Evolutionary conservation across 495 filamentous ascomycete species (phyloP).

Genomic region (Penicillium mononematosum): DNA sequence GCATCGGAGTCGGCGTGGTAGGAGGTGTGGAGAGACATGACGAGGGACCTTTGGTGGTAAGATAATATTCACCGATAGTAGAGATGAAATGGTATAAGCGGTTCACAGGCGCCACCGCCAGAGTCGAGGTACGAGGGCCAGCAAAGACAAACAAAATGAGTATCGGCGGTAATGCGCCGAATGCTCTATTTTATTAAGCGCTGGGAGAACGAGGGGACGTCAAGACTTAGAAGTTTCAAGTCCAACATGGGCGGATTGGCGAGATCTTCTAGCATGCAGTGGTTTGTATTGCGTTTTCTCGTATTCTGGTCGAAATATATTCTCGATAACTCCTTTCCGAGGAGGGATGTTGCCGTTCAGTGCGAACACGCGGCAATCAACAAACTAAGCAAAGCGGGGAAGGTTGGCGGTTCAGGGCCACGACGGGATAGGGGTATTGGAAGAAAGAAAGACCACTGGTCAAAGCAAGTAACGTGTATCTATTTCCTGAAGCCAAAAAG

Average conservation of each 20-base stretch:
- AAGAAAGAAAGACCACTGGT: background rate
- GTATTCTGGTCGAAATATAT: background rate
- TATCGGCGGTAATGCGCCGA: constrained; percentile 18
- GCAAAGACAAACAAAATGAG: constrained; percentile 5
- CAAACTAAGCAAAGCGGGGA: constrained; percentile 26
- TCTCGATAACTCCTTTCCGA: constrained; percentile 11
- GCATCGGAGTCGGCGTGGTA: constrained; percentile 85
- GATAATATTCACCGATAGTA: constrained; percentile 8
- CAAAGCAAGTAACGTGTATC: background rate
- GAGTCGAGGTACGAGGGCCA: background rate
- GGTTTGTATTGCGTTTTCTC: background rate
- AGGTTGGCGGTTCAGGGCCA: constrained; percentile 8
- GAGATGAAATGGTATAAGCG: background rate
- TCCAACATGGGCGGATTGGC: constrained; percentile 5
- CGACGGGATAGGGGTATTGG: background rate
- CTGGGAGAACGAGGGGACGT: constrained; percentile 8
- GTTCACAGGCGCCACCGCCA: constrained; percentile 13
- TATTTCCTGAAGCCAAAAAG: background rate
- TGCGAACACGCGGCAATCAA: constrained; percentile 20
- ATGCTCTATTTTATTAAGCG: constrained; percentile 15
- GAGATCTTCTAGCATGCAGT: background rate
- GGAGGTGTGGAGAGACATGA: constrained; percentile 52
- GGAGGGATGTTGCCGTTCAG: constrained; percentile 15
- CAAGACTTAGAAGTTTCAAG: background rate
- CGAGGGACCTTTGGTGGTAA: constrained; percentile 7